Conservation (phyloP, 228 moss, liverwort and hornwort species). For the Sphagnum magellanicum region DNA sequence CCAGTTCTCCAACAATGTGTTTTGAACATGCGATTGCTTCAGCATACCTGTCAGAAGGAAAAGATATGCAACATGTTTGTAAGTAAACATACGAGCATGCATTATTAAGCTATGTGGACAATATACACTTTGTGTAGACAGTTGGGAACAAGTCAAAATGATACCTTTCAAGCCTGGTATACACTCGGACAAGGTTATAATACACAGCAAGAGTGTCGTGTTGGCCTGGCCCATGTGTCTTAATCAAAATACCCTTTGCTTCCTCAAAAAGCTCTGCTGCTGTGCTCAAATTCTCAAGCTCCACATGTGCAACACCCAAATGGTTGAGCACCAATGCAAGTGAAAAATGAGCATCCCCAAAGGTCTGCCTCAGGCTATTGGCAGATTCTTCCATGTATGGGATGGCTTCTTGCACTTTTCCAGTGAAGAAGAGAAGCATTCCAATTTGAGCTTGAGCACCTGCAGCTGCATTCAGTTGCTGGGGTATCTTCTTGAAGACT, state of each 20-base stretch:
- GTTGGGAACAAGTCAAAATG: background rate
- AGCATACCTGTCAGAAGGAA: constrained; percentile 42
- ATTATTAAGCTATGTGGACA: no score
- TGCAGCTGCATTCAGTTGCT: constrained; percentile 76
- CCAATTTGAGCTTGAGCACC: constrained; percentile 98
- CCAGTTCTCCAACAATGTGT: constrained; percentile 55
- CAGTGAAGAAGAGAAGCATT: constrained; percentile 88
- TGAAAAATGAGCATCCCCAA: constrained; percentile 74
- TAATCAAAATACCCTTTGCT: constrained; percentile 68
- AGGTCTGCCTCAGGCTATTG: constrained; percentile 53
- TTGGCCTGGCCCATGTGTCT: constrained; percentile 80
- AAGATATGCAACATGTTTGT: background rate
- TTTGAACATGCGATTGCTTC: constrained; percentile 68
- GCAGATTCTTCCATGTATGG: constrained; percentile 70
- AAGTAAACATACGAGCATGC: background rate
- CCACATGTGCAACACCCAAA: constrained; percentile 78
- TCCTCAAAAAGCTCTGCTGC: constrained; percentile 76
- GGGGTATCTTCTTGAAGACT: constrained; percentile 65
- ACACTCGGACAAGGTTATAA: constrained; percentile 79
- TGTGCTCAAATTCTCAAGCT: constrained; percentile 51
- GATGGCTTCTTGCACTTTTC: constrained; percentile 70
- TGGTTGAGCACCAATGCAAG: constrained; percentile 95
- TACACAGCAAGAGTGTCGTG: constrained; percentile 85
- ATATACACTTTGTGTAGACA: no score
- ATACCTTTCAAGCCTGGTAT: constrained; percentile 70